Evolutionary conservation across 2,329 filamentous ascomycete genomes (phyloP).

Genomic region (Colletotrichum ledebouriae): DNA sequence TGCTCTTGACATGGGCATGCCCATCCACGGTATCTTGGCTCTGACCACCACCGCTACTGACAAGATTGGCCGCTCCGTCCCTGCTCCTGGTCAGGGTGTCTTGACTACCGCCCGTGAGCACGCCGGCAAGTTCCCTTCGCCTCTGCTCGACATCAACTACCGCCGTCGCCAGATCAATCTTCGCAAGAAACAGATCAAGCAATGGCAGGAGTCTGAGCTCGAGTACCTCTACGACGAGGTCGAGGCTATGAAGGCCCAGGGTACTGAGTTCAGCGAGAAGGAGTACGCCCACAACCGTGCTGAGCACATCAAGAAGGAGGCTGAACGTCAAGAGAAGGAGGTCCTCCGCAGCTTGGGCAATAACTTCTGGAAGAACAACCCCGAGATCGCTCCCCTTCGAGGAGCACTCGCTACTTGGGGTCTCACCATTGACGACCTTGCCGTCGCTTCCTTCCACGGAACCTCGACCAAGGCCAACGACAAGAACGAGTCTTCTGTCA

Average conservation of each 20-base stretch:
- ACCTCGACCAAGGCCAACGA: constrained; percentile 99
- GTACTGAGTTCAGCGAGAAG: constrained; percentile 79
- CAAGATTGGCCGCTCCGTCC: constrained; percentile 98
- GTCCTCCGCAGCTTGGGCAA: constrained; percentile 94
- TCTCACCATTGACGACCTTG: constrained; percentile 95
- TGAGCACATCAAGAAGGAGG: constrained; percentile 87
- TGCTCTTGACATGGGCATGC: constrained; percentile 97
- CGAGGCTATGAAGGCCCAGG: constrained; percentile 87
- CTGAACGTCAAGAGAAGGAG: constrained; percentile 91
- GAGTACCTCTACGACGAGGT: constrained; percentile 94
- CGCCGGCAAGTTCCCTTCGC: constrained; percentile 91
- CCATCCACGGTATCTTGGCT: constrained; percentile 94
- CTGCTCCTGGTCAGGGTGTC: constrained; percentile 96
- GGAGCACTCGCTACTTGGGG: constrained; percentile 98
- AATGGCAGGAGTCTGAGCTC: constrained; percentile 95
- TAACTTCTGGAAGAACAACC: constrained; percentile 98
- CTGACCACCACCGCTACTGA: constrained; percentile 96
- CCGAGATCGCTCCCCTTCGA: constrained; percentile 92
- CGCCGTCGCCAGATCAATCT: constrained; percentile 94
- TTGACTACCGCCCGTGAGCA: constrained; percentile 95
- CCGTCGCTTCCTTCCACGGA: constrained; percentile 97
- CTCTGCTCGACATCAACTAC: constrained; percentile 97
- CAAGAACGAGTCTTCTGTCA: constrained; percentile 98
- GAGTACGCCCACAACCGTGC: constrained; percentile 90
- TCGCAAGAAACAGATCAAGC: constrained; percentile 92